These are phyloP conservation scores for Podospora australis DNA, from an alignment of 495 filamentous ascomycete species.

Conservation along the genomic window DNA sequence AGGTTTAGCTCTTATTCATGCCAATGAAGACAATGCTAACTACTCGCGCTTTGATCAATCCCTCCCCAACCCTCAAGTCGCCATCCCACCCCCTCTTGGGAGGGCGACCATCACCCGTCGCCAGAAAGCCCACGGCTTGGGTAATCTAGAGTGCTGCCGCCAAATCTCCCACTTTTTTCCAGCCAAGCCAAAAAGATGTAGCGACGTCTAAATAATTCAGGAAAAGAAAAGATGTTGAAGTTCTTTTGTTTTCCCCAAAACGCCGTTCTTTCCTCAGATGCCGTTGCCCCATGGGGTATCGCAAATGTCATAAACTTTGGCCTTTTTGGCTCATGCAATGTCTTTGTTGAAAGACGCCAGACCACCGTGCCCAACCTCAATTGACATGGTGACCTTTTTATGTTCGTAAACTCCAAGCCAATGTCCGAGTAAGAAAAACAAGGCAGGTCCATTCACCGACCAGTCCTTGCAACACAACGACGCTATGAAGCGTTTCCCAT, in stretches of 20 bases:
- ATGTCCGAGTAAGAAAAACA: conserved; percentile 7
- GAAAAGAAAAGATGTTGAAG: conserved; percentile 42
- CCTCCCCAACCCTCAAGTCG: background rate
- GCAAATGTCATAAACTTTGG: conserved; percentile 25
- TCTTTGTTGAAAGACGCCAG: conserved; percentile 41
- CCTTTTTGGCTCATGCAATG: conserved; percentile 30
- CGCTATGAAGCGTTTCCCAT: conserved; percentile 9
- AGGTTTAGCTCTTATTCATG: conserved; percentile 1
- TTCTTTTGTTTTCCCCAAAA: conserved; percentile 40
- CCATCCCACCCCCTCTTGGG: background rate
- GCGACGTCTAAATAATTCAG: conserved; percentile 28
- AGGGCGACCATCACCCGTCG: background rate
- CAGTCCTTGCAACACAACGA: conserved; percentile 7
- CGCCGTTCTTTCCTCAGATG: conserved; percentile 30
- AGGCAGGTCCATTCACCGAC: conserved; percentile 1
- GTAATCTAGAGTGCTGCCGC: background rate
- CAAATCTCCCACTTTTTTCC: background rate
- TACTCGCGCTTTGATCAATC: background rate
- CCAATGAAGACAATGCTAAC: conserved; percentile 5
- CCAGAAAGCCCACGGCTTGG: background rate
- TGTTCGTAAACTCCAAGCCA: conserved; percentile 22
- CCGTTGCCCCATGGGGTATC: conserved; percentile 30
- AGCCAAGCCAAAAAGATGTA: conserved; percentile 30
- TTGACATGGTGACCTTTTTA: conserved; percentile 21
- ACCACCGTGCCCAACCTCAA: conserved; percentile 15